Conservation (phyloP, 2,329 filamentous ascomycete species). For the Monilinia laxa region DNA sequence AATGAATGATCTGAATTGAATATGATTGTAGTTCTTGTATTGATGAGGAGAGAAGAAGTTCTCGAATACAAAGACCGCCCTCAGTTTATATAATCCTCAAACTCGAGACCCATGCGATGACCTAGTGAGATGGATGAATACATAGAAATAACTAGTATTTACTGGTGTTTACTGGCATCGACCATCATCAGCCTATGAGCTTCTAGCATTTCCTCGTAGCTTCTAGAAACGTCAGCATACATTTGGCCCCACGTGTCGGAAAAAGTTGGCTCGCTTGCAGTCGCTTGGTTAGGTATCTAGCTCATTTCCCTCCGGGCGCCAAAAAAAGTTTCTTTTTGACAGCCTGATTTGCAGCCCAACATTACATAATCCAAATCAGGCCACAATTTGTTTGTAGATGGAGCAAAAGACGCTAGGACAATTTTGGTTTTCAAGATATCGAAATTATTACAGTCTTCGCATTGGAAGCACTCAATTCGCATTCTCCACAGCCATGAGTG, state of each 20-base stretch:
- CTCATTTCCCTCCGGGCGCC: too few species aligned
- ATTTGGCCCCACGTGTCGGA: background rate
- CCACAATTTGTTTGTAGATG: background rate
- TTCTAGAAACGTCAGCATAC: constrained; percentile 22
- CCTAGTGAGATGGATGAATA: constrained; percentile 2
- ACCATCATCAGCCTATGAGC: background rate
- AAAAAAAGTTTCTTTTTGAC: background rate
- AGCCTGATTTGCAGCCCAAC: constrained; percentile 11
- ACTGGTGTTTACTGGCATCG: background rate
- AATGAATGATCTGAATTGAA: constrained; percentile 12
- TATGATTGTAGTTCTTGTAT: background rate
- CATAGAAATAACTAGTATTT: constrained; percentile 14
- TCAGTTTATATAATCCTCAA: constrained; percentile 16
- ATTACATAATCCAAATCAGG: constrained; percentile 4
- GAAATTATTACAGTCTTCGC: constrained; percentile 13
- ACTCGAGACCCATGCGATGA: constrained; percentile 8
- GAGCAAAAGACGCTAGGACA: constrained; percentile 20
- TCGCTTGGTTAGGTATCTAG: too few species aligned
- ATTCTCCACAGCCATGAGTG: constrained; percentile 29
- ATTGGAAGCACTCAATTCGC: constrained; percentile 9
- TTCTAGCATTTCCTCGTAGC: constrained; percentile 10
- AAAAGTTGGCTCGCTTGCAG: constrained; percentile 3
- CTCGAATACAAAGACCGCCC: background rate
- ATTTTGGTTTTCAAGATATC: constrained; percentile 24
- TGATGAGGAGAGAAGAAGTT: background rate